Evolutionary conservation across 192 early-diverging fungal genomes (phyloP).

Genomic region (Backusella liffmaniae): DNA sequence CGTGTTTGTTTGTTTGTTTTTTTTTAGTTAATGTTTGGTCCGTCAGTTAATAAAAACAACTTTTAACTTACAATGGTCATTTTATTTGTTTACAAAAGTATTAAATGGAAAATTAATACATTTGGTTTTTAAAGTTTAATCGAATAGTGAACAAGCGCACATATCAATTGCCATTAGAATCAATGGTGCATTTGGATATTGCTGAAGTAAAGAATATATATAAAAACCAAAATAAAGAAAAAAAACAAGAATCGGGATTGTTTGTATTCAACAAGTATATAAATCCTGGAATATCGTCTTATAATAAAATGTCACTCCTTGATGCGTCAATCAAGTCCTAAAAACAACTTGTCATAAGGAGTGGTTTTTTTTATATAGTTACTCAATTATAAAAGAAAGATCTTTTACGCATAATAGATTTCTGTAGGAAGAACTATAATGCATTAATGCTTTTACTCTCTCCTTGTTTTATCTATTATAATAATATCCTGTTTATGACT

Average conservation of each 20-base stretch:
- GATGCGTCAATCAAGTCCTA: slow-evolving; percentile 6
- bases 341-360: slow-evolving; percentile 6
- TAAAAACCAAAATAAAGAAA: background rate
- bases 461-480: background rate
- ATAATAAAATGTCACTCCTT: background rate
- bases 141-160: background rate
- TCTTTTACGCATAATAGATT: background rate
- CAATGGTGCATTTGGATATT: too few relatives aligned
- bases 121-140: background rate
- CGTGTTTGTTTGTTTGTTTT: background rate
- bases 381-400: background rate
- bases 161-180: too few relatives aligned
- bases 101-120: background rate
- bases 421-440: slow-evolving; percentile 7
- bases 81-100: background rate
- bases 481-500: background rate
- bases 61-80: background rate
- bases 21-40: slow-evolving; percentile 1
- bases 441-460: background rate
- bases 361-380: background rate
- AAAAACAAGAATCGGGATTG: background rate
- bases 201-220: background rate
- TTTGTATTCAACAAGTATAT: background rate
- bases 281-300: background rate
- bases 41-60: slow-evolving; percentile 1